Base-by-base conservation (phyloP, 441 rosid genomes). In the Populus tomentosa region DNA sequence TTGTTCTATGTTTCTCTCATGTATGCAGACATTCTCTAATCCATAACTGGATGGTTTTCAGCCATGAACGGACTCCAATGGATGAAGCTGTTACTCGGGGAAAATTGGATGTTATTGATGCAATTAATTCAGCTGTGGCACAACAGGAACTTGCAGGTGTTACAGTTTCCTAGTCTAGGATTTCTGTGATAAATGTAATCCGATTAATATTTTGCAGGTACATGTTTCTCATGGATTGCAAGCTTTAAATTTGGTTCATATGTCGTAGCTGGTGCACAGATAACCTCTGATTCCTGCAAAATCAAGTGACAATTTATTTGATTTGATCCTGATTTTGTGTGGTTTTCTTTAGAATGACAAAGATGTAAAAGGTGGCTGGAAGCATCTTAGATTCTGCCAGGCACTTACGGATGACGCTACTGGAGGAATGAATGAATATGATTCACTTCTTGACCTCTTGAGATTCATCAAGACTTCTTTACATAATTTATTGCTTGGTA, bases 81-180 rank as follows among this genome's bases (percentile, higher is more conserved):
- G 98, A 93, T 70, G 98, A 93, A 87, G 98, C 97, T 40, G 78
- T 92, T 76, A 86, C 83, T 79, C 81, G 77, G 71, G 95, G 91
- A 67, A 91, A 91, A 85, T 74, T 88, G 90, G 94, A 87, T 72
- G 87, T 88, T 46, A 75, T 90, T 4, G 92, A 92, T 71, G 89
- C 92, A 16, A 88, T 95, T 63, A 90, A 90, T 78, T 81, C 85
- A 21, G 82, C 95, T 71, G 87, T 77, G 13, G 86, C 92, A 13
- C 92, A 90, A 83, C 40, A 85, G 85, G 98, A 93, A 84, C 90
- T 95, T 30, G 70, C 80, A 50, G 87, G 88, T 8, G 85, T 86
- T 65, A 78, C n/a, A 3, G 82, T 93, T 72, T 75, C 96, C 36
- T 90, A 79, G 85, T 64, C 36, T 56, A 11, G 28, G 26, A 59